Evolutionary conservation across 2,329 filamentous ascomycete species (phyloP), one percentile per base, ranked within the genome.

Genomic region (Scedosporium dehoogii): DNA sequence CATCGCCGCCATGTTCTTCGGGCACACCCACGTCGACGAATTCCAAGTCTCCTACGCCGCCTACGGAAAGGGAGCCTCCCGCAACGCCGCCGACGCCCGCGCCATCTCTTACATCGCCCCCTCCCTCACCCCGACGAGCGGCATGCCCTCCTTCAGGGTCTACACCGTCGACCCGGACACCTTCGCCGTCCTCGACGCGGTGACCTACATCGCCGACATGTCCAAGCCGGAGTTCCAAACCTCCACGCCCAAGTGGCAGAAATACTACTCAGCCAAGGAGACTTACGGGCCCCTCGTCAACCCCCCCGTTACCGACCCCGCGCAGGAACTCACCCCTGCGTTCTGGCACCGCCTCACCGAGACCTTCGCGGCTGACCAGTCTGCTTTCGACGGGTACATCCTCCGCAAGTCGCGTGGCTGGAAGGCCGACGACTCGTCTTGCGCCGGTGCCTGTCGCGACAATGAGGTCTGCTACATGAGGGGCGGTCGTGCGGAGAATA

Each of bases 291-390:
- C 75, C 0, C 71, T 78, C 1, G 70, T 81, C 14, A 68, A 64
- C 33, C 77, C 80, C 44, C 75, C 79, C 1, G 65, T 79, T 1
- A 61, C 64, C 14, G 66, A 72, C 51, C 55, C 70, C 2, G 70
- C 70, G 9, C 73, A 74, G 3, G 71, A 85, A 65, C 76, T 87
- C 41, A 81, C 79, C 1, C 79, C 82, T 0, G 78, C 78, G 1
- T 85, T 85, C 70, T 86, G 83, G 83, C 83, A 85, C 69, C 78
- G 81, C 65, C 73, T 85, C 21, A 85, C 83, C 1, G 72, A 72
- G 1, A 68, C 73, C 3, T 77, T 85, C 58, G 78, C 81, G 64
- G 66, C 63, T 4, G 70, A 82, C 62, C 65, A 74, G 2, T 64
- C 68, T 0, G 69, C 75, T 1, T 85, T 85, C 66, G 71, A 77